A percentile compares a stretch with the other conserved stretches of the same genome.
Conservation (phyloP, 2,329 filamentous ascomycete species). For the Reticulascus tulasneorum region DNA sequence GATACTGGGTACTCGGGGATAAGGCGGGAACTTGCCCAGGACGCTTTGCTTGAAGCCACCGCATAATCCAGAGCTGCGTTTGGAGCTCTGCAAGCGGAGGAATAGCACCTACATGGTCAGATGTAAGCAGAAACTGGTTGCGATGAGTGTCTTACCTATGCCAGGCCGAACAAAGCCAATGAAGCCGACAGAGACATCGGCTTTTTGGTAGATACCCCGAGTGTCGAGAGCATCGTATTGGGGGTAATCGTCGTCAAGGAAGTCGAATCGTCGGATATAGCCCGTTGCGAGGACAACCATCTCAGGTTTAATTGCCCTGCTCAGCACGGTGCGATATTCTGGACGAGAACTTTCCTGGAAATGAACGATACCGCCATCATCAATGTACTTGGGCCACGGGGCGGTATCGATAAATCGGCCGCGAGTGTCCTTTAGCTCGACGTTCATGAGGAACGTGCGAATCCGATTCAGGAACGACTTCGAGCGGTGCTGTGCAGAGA, state of each 20-base stretch:
- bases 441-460: constrained; percentile 33
- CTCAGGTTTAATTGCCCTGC: constrained; percentile 32
- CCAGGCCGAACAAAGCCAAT: constrained; percentile 45
- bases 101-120: constrained; percentile 32
- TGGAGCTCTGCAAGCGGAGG: constrained; percentile 46
- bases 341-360: constrained; percentile 26
- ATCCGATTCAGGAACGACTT: constrained; percentile 27
- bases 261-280: constrained; percentile 37
- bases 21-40: constrained; percentile 16
- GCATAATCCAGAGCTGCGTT: constrained; percentile 42
- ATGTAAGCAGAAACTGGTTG: no score
- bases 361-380: constrained; percentile 29
- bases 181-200: constrained; percentile 36
- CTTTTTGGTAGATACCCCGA: constrained; percentile 45
- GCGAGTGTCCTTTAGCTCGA: constrained; percentile 32
- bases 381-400: constrained; percentile 37
- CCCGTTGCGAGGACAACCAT: constrained; percentile 44
- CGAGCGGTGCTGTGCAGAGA: constrained; percentile 31
- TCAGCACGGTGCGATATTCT: constrained; percentile 22
- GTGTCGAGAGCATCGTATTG: constrained; percentile 44
- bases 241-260: constrained; percentile 35
- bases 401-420: constrained; percentile 38
- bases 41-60: constrained; percentile 28
- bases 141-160: constrained; percentile 24
- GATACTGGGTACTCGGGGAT: neutral